Base-by-base conservation (phyloP, 148 eudicot species). In the Hydrangea macrophylla region DNA sequence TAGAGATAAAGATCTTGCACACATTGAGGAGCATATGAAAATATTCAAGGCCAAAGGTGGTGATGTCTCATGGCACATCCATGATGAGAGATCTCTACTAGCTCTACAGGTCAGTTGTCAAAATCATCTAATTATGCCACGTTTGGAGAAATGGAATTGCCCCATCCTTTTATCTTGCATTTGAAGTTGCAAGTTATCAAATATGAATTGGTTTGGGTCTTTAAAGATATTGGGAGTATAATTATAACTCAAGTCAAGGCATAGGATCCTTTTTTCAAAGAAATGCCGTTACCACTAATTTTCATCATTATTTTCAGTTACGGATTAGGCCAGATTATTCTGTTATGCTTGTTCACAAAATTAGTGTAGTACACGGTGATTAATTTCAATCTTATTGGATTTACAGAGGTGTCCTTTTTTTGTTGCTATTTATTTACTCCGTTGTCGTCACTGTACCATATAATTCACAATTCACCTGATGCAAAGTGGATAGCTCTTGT, bases 1-100 rank as follows among this genome's bases (percentile, higher is more conserved):
- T 59, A 88, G 98, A 75, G 98, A 93, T 59, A 93, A 93, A 80
- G 98, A 93, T 90, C 83, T 93, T 70, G 96, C 98, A 13, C 98
- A 93, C 67, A 93, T 93, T 53, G 98, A 90, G 78, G 98, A 86
- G 77, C 98, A 93, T 74, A 93, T 93, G 98, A 90, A 88, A 72
- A 65, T 81, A 15, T 93, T 86, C 79, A 86, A 78, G 73, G 85
- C 98, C 35, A 88, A 93, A 86, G 98, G 98, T 60, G 95, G 96
- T 44, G 92, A 93, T 81, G 98, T 93, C 50, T 83, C 90, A 7
- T 93, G 98, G 98, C 95, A 93, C 68, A 93, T 93, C 57, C 96
- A 93, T 79, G 98, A 93, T 70, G 98, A 93, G 74, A 70, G 98
- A 75, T 90, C 98, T 75, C 95, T 93, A 63, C 77, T 93, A 57